phyloP scores from a whole-genome alignment of 139 green algal genomes.

The Micromonas commoda region DNA sequence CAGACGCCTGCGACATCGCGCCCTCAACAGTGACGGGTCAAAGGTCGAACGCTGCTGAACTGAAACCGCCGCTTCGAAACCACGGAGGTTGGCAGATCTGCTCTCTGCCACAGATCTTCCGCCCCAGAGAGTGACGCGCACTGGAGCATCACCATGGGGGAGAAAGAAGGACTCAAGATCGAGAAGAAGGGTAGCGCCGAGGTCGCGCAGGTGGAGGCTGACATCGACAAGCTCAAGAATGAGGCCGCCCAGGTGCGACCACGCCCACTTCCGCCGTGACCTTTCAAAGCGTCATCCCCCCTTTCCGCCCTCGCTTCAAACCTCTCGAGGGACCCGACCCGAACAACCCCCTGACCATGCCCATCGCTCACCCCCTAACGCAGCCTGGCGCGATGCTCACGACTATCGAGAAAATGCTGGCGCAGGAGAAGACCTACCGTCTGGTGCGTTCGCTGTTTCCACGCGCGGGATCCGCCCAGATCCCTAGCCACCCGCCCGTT shows the following conservation, averaged over 20 bases:
- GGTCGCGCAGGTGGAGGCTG: constrained; percentile 22
- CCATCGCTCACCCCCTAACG: not conserved
- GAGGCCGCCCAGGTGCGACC: not conserved
- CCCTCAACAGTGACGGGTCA: no score
- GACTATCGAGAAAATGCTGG: constrained; percentile 68
- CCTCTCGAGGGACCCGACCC: no score
- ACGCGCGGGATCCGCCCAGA: constrained; percentile 27
- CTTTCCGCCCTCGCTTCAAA: not conserved
- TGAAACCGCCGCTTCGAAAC: no score
- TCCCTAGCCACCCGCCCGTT: not conserved
- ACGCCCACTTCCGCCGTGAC: no score
- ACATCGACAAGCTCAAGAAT: constrained; percentile 13
- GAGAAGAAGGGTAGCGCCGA: constrained; percentile 15
- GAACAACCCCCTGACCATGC: not conserved
- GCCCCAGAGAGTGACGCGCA: no score
- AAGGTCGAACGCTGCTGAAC: no score
- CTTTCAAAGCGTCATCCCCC: constrained; percentile 24
- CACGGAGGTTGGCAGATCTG: no score
- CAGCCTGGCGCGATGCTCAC: not conserved
- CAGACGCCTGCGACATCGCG: not conserved
- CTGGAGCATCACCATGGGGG: not conserved
- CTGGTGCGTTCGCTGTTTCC: constrained; percentile 42
- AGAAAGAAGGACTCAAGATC: not conserved
- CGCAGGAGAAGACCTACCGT: constrained; percentile 74
- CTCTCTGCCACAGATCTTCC: no score